These are phyloP conservation scores for Nidularia sp. DNA, from an alignment of 768 basidiomycete genomes.

Conservation along the genomic window DNA sequence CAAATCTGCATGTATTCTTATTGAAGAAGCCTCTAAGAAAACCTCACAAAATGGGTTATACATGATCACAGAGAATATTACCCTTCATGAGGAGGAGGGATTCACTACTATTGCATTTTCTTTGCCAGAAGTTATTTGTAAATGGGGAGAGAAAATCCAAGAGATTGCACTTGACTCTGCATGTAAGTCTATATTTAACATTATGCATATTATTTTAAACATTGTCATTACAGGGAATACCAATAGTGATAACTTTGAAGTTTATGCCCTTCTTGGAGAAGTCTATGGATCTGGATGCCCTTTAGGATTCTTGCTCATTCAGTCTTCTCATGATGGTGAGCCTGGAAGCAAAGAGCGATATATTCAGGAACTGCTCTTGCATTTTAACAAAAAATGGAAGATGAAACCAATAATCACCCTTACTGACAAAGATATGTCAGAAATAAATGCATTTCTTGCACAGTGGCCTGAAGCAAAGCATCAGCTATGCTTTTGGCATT, in stretches of 20 bases:
- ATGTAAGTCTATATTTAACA: constrained; percentile 11
- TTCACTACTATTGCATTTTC: constrained; percentile 19
- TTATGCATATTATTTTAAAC: background rate
- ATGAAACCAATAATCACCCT: constrained; percentile 17
- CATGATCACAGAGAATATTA: constrained; percentile 2
- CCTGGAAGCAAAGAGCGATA: constrained; percentile 19
- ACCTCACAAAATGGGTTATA: constrained; percentile 2
- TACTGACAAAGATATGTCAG: constrained; percentile 23
- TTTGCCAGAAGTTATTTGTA: constrained; percentile 13
- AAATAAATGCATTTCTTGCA: constrained; percentile 21
- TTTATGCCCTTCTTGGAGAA: constrained; percentile 26
- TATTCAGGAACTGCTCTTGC: constrained; percentile 15
- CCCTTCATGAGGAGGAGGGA: constrained; percentile 8
- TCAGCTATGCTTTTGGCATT: constrained; percentile 35
- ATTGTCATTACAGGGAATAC: constrained; percentile 19
- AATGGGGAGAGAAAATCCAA: constrained; percentile 14
- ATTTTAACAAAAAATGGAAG: constrained; percentile 16
- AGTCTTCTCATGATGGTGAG: constrained; percentile 7
- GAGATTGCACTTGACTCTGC: constrained; percentile 25
- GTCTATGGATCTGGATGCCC: constrained; percentile 25
- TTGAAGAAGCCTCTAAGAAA: constrained; percentile 12
- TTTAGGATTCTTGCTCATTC: constrained; percentile 21
- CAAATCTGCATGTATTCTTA: constrained; percentile 12
- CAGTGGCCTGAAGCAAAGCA: constrained; percentile 23
- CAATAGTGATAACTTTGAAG: constrained; percentile 23